Base-by-base conservation (phyloP, 441 rosid genomes). In the Mallotus japonicus region DNA sequence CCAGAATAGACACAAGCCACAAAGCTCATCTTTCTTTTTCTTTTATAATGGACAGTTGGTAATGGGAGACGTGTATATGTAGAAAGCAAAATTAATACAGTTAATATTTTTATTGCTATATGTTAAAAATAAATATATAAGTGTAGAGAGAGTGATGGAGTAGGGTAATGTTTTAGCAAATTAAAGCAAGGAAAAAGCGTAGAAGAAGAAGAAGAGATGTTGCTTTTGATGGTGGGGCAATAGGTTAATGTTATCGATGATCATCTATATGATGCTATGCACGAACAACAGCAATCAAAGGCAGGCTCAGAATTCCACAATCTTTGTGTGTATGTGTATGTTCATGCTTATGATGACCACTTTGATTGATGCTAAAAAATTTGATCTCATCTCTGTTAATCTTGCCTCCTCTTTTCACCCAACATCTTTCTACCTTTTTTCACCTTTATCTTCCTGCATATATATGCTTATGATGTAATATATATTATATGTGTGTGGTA, bases 231-330 rank as follows among this genome's bases (percentile, higher is more conserved):
- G 75, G 55, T 73, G 76, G 75, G 81, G 75, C 50, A 49, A 28
- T 19, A 57, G 24, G 54, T 24, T 8, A 51, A 51, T 15, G n/a
- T 51, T 51, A 16, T 51, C n/a, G 56, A 14, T 51, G 56, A 16
- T 51, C 40, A 37, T n/a, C n/a, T n/a, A n/a, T 37, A 37, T 32
- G 11, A 51, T 14, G 1, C 11, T 37, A 53, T 28, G n/a, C 7
- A 14, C 4, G 9, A n/a, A n/a, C 12, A 32, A 57, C 22, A 77
- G 78, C 76, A 71, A 71, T 68, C 68, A 70, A 60, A 73, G 55
- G 75, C 19, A 44, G 82, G 70, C 74, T 34, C 83, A 69, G 73
- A 84, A 77, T 51, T 62, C 78, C 72, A 73, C 28, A 65, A 46
- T 14, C 49, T 40, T 5, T 28, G 3, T 16, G 7, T 15, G 19